phyloP scores from a whole-genome alignment of 2,329 filamentous ascomycete genomes.

The Bertia moriformis region DNA sequence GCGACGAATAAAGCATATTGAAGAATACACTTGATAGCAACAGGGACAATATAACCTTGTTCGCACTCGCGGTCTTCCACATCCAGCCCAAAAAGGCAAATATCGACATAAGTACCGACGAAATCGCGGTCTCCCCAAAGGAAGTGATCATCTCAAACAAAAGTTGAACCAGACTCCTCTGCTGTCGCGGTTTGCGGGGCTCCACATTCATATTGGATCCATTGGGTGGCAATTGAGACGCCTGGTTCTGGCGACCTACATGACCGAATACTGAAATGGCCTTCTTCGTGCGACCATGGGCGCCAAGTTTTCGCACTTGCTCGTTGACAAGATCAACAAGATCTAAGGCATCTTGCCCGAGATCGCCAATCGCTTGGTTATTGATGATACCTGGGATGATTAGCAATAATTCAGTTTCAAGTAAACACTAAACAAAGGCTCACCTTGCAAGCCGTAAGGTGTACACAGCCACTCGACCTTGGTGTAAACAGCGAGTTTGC shows the following conservation, averaged over 20 bases:
- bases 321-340: slow-evolving; percentile 31
- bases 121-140: slow-evolving; percentile 30
- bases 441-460: slow-evolving; percentile 10
- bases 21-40: slow-evolving; percentile 9
- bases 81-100: slow-evolving; percentile 17
- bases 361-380: slow-evolving; percentile 15
- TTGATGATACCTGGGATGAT: not conserved
- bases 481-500: slow-evolving; percentile 53
- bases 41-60: slow-evolving; percentile 15
- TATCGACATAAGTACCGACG: slow-evolving; percentile 32
- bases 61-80: not conserved
- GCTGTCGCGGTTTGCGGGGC: slow-evolving; percentile 3
- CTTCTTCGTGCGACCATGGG: slow-evolving; percentile 28
- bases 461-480: slow-evolving; percentile 49
- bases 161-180: slow-evolving; percentile 26
- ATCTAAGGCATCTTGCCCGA: slow-evolving; percentile 29
- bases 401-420: not conserved
- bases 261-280: slow-evolving; percentile 30
- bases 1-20: slow-evolving; percentile 41
- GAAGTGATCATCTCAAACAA: slow-evolving; percentile 30
- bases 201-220: slow-evolving; percentile 16
- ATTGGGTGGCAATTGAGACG: slow-evolving; percentile 18
- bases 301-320: slow-evolving; percentile 27
- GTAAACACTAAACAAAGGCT: not conserved
- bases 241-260: slow-evolving; percentile 24